A percentile compares a stretch with the other conserved stretches of the same genome.
Conservation (phyloP, 768 basidiomycete species). For the Lentinula sp. region DNA sequence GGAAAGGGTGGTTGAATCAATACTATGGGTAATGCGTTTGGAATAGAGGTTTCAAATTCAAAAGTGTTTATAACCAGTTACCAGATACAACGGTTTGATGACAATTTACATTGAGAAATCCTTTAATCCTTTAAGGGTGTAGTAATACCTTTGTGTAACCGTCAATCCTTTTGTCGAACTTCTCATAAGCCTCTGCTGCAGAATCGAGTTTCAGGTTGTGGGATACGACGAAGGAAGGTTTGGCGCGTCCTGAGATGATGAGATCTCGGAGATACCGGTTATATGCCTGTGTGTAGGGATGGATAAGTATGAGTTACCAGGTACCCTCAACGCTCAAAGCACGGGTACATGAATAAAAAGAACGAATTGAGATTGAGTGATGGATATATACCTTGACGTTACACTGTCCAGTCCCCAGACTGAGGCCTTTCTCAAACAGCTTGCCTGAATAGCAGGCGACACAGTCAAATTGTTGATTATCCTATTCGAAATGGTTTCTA, state of each 20-base stretch:
- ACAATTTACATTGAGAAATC: too few species aligned
- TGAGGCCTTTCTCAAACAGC: conserved; percentile 51
- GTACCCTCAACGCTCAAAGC: too few species aligned
- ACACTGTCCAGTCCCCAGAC: conserved; percentile 48
- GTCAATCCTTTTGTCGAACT: conserved; percentile 48
- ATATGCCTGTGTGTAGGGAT: conserved; percentile 27
- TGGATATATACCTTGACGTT: conserved; percentile 39
- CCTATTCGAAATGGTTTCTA: too few species aligned
- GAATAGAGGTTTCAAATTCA: too few species aligned
- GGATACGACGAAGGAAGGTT: conserved; percentile 49
- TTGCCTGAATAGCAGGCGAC: conserved; percentile 15
- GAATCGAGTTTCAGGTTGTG: conserved; percentile 45
- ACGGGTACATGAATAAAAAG: background rate
- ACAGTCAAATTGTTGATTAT: too few species aligned
- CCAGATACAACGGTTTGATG: too few species aligned
- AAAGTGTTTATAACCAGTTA: too few species aligned
- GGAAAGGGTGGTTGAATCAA: background rate
- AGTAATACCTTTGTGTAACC: conserved; percentile 49
- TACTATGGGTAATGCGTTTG: too few species aligned
- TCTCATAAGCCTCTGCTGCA: conserved; percentile 43
- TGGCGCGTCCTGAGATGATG: conserved; percentile 46
- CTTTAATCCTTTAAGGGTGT: conserved; percentile 22
- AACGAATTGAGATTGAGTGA: background rate
- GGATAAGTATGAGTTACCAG: too few species aligned
- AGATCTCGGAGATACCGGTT: conserved; percentile 50